Evolutionary conservation across 2,329 filamentous ascomycete species (phyloP).

Genomic region (Penicillium brasilianum): DNA sequence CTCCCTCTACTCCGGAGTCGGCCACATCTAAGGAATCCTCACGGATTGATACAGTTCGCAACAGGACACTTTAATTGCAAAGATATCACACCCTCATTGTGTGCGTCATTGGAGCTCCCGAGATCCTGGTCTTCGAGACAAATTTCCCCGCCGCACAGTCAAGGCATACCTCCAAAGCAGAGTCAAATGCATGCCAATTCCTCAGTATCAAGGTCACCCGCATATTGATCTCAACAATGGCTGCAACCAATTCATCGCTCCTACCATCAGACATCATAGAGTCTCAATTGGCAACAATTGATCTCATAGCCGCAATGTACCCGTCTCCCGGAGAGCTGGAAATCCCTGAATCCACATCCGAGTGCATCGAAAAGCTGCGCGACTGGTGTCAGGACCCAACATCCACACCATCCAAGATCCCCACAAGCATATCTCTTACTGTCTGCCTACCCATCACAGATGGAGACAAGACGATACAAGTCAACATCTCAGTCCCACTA

Average conservation of each 20-base stretch:
- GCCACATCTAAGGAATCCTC: not conserved
- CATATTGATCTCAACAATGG: conserved; percentile 19
- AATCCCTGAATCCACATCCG: conserved; percentile 41
- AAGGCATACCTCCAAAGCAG: not conserved
- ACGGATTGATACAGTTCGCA: not conserved
- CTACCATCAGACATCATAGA: conserved; percentile 54
- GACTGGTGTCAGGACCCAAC: conserved; percentile 33
- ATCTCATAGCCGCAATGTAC: conserved; percentile 61
- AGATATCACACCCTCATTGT: not conserved
- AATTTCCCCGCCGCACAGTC: not conserved
- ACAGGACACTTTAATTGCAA: not conserved
- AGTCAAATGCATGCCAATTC: not conserved
- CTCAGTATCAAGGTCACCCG: not conserved
- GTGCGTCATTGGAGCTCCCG: too few species aligned
- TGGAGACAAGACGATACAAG: conserved; percentile 33
- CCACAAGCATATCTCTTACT: conserved; percentile 30
- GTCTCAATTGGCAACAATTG: conserved; percentile 56
- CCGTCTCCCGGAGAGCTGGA: conserved; percentile 49
- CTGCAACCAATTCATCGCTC: conserved; percentile 12
- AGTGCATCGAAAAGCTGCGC: conserved; percentile 35
- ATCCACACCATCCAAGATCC: conserved; percentile 20
- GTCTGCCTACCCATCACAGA: conserved; percentile 34
- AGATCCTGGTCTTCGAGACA: not conserved
- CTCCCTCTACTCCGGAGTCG: not conserved
- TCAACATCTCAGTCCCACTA: conserved; percentile 38